phyloP scores from a whole-genome alignment of 192 early-diverging fungal genomes.

The Coemansia sp. region DNA sequence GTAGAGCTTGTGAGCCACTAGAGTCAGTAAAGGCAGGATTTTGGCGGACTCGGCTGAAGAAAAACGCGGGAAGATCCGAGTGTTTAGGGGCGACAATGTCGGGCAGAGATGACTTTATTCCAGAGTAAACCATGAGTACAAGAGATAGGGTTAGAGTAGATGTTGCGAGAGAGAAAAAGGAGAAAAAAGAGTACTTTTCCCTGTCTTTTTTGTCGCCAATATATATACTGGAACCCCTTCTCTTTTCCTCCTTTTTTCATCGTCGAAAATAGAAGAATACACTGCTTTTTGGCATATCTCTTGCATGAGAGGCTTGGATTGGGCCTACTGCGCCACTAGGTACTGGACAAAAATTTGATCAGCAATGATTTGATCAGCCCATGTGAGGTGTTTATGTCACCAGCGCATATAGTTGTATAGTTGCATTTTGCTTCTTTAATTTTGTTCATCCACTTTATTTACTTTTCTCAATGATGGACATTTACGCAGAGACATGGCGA shows the following conservation, averaged over 20 bases:
- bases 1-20: background rate
- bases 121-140: background rate
- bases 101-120: conserved; percentile 4
- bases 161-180: background rate
- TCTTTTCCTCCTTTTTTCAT: too few relatives aligned
- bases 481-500: conserved; percentile 14
- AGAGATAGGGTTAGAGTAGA: background rate
- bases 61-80: conserved; percentile 17
- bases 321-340: too few relatives aligned
- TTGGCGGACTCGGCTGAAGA: conserved; percentile 13
- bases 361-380: background rate
- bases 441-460: background rate
- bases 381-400: background rate
- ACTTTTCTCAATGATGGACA: conserved; percentile 4
- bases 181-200: background rate
- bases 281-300: background rate
- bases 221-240: too few relatives aligned
- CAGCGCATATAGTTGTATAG: background rate
- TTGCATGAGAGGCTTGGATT: background rate
- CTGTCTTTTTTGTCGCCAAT: too few relatives aligned
- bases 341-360: too few relatives aligned
- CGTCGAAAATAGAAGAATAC: background rate
- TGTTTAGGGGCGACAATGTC: conserved; percentile 8
- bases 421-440: background rate
- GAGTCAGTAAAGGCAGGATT: background rate